Evolutionary conservation across 2,329 filamentous ascomycete genomes (phyloP).

Genomic region (Hypoxylon sp.): DNA sequence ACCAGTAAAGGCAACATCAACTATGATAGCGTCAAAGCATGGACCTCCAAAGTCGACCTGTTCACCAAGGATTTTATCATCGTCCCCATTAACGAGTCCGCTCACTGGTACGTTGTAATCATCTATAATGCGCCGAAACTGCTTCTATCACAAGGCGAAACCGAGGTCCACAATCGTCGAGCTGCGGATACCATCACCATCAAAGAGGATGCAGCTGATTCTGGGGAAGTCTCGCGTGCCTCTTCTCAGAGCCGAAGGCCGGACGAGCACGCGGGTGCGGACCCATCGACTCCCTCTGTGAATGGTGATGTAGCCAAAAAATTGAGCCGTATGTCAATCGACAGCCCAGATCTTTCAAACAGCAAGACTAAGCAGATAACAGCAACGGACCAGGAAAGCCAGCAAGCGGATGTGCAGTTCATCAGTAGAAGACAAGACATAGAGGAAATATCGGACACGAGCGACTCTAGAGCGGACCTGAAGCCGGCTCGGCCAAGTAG

Average conservation of each 20-base stretch:
- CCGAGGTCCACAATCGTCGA: neutral
- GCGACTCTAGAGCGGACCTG: slow-evolving; percentile 20
- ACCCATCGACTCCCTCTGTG: neutral
- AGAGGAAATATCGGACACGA: slow-evolving; percentile 25
- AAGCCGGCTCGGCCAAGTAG: slow-evolving; percentile 22
- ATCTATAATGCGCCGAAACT: slow-evolving; percentile 86
- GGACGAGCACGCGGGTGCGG: neutral
- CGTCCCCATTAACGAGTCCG: slow-evolving; percentile 86
- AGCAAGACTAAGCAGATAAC: slow-evolving; percentile 34
- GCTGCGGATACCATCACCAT: slow-evolving; percentile 22
- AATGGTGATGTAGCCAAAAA: slow-evolving; percentile 34
- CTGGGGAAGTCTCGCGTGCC: neutral
- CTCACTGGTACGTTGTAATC: slow-evolving; percentile 94
- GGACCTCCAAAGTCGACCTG: slow-evolving; percentile 87
- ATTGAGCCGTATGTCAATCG: slow-evolving; percentile 43
- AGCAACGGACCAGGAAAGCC: slow-evolving; percentile 16
- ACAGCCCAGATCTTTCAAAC: slow-evolving; percentile 21
- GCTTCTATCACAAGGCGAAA: slow-evolving; percentile 43
- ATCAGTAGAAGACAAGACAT: slow-evolving; percentile 9
- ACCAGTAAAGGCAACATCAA: slow-evolving; percentile 72
- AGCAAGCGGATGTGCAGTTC: slow-evolving; percentile 8
- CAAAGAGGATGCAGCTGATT: slow-evolving; percentile 16
- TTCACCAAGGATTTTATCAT: slow-evolving; percentile 88
- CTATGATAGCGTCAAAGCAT: slow-evolving; percentile 83
- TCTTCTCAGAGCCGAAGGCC: slow-evolving; percentile 13